phyloP scores from a whole-genome alignment of 208 protist genomes.

The Wallacemonas sp. region DNA sequence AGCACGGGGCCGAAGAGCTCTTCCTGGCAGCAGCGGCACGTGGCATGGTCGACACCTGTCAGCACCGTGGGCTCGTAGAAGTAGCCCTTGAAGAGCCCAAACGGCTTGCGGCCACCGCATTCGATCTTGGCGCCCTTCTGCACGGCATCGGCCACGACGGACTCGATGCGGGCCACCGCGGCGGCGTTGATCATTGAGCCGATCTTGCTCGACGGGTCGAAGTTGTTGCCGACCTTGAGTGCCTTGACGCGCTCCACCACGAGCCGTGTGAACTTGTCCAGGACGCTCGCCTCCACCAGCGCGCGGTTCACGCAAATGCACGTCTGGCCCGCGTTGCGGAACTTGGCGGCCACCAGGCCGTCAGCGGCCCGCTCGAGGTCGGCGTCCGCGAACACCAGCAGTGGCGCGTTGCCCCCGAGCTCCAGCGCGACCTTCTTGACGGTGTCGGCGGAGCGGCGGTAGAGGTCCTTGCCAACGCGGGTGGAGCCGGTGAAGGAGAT shows the following conservation, averaged over 20 bases:
- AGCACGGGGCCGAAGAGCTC: constrained; percentile 94
- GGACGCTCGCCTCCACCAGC: constrained; percentile 70
- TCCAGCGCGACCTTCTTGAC: constrained; percentile 88
- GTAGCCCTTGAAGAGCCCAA: constrained; percentile 41
- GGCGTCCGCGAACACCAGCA: constrained; percentile 90
- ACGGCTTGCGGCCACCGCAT: constrained; percentile 49
- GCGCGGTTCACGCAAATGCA: constrained; percentile 88
- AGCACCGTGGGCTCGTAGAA: constrained; percentile 90
- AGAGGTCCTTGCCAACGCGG: constrained; percentile 71
- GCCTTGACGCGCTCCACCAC: constrained; percentile 43
- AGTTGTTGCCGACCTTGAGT: constrained; percentile 76
- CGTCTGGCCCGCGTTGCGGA: constrained; percentile 87
- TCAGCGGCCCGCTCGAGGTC: constrained; percentile 70
- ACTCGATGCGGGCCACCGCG: constrained; percentile 41
- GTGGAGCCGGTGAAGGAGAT: constrained; percentile 91
- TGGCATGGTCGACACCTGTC: constrained; percentile 53
- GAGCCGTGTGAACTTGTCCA: constrained; percentile 51
- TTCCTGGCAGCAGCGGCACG: constrained; percentile 59
- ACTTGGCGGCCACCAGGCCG: constrained; percentile 68
- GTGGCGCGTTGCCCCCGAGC: constrained; percentile 92
- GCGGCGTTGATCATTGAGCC: constrained; percentile 70
- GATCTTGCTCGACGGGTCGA: constrained; percentile 45
- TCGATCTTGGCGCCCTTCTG: constrained; percentile 68
- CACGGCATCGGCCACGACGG: constrained; percentile 62
- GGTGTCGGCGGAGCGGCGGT: constrained; percentile 50